Evolutionary conservation across 768 basidiomycete genomes (phyloP).

Genomic region (Zangia roseola): DNA sequence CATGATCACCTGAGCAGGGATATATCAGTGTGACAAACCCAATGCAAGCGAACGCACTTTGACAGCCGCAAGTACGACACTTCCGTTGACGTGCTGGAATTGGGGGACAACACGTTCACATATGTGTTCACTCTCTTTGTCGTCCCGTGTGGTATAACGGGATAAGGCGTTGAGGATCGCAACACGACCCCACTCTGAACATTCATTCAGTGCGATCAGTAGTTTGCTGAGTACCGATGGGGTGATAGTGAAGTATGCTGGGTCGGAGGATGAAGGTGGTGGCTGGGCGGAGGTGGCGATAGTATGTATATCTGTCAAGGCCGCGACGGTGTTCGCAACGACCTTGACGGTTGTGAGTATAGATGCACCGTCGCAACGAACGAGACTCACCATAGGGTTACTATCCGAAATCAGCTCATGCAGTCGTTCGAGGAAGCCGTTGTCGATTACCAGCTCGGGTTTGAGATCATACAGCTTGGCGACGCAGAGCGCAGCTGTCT

Average conservation of each 20-base stretch:
- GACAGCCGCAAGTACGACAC: conserved; percentile 94
- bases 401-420: conserved; percentile 93
- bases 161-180: conserved; percentile 86
- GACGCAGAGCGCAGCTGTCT: conserved; percentile 95
- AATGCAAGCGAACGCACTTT: conserved; percentile 53
- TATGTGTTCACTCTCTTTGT: conserved; percentile 96
- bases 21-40: background rate
- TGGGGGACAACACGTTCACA: conserved; percentile 98
- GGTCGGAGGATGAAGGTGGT: conserved; percentile 53
- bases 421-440: conserved; percentile 86
- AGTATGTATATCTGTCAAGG: conserved; percentile 87
- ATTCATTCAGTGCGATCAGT: conserved; percentile 93
- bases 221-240: conserved; percentile 80
- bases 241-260: conserved; percentile 82
- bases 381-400: conserved; percentile 86
- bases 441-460: conserved; percentile 91
- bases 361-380: background rate
- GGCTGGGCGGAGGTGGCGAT: conserved; percentile 55
- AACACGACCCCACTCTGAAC: conserved; percentile 98
- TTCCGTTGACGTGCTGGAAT: conserved; percentile 95
- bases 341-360: conserved; percentile 53
- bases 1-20: conserved; percentile 77
- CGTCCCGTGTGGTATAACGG: conserved; percentile 79
- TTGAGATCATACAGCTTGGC: conserved; percentile 98
- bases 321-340: conserved; percentile 94